A percentile compares a stretch with the other conserved stretches of the same genome.
phyloP scores from a whole-genome alignment of 2,329 filamentous ascomycete genomes.

The Pseudocercospora macadamiae region DNA sequence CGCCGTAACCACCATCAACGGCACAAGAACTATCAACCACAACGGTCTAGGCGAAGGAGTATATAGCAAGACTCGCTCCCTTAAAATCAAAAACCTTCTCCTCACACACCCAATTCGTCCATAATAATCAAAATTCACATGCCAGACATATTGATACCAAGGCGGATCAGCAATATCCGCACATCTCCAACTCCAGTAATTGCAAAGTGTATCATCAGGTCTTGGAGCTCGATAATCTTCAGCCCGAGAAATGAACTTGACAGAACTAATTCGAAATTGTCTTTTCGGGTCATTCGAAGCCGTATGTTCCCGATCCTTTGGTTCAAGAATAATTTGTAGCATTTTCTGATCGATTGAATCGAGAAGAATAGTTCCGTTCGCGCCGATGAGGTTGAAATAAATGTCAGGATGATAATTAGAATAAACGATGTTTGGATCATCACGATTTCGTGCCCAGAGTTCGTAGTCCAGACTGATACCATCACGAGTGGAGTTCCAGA shows the following conservation, averaged over 20 bases:
- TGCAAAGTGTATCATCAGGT: slow-evolving; percentile 13
- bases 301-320: neutral
- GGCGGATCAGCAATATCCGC: slow-evolving; percentile 23
- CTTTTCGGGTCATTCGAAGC: slow-evolving; percentile 6
- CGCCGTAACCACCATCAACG: neutral
- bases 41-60: neutral
- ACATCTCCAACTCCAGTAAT: slow-evolving; percentile 20
- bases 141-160: slow-evolving; percentile 21
- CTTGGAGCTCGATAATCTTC: slow-evolving; percentile 10
- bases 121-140: slow-evolving; percentile 17
- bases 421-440: slow-evolving; percentile 18
- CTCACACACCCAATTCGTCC: slow-evolving; percentile 19
- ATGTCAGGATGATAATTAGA: slow-evolving; percentile 19
- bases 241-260: neutral
- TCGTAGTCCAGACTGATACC: slow-evolving; percentile 16
- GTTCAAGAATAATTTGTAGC: slow-evolving; percentile 4
- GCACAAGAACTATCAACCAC: neutral
- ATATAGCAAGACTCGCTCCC: neutral
- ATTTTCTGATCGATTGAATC: slow-evolving; percentile 13
- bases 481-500: neutral
- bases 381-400: slow-evolving; percentile 18
- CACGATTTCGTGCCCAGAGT: slow-evolving; percentile 12
- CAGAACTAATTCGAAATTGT: slow-evolving; percentile 1
- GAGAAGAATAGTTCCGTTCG: slow-evolving; percentile 8
- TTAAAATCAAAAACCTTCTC: slow-evolving; percentile 1